Conservation (phyloP, 208 protist species). For the Herpetomonas samuelpessoai region DNA sequence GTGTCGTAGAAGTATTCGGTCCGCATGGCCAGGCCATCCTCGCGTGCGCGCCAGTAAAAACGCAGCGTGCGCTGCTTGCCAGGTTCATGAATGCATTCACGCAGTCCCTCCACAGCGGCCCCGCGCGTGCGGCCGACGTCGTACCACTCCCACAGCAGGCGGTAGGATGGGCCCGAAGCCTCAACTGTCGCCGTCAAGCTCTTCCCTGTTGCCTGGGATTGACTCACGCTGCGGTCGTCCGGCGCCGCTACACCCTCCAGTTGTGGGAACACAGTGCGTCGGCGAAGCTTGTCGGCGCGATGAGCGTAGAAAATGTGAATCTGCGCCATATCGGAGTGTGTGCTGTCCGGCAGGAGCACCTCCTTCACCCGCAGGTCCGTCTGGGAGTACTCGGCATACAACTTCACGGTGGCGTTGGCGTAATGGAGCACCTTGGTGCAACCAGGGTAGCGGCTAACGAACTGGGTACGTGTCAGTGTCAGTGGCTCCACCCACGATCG, state of each 20-base stretch:
- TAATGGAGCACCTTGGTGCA: constrained; percentile 69
- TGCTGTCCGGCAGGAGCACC: constrained; percentile 46
- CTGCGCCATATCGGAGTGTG: constrained; percentile 40
- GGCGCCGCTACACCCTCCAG: neutral
- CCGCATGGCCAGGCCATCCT: constrained; percentile 78
- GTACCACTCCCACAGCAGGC: constrained; percentile 71
- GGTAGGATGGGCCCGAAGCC: constrained; percentile 13
- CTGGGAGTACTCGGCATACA: constrained; percentile 79
- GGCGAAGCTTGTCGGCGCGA: constrained; percentile 78
- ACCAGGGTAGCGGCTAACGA: constrained; percentile 77
- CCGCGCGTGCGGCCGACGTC: constrained; percentile 69
- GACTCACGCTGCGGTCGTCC: neutral
- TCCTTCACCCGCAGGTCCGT: constrained; percentile 72
- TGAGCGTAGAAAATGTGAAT: constrained; percentile 77
- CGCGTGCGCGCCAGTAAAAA: constrained; percentile 81
- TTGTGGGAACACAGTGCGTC: constrained; percentile 41
- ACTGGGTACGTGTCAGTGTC: constrained; percentile 68
- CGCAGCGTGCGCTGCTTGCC: constrained; percentile 73
- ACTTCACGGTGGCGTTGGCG: constrained; percentile 59
- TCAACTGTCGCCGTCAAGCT: neutral
- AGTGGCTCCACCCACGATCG: constrained; percentile 72
- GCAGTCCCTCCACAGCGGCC: constrained; percentile 56
- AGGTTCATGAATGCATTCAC: constrained; percentile 63
- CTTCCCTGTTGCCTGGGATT: neutral
- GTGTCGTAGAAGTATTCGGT: constrained; percentile 75